phyloP scores from a whole-genome alignment of 2,329 filamentous ascomycete species.

The Cyphellophora europaea region DNA sequence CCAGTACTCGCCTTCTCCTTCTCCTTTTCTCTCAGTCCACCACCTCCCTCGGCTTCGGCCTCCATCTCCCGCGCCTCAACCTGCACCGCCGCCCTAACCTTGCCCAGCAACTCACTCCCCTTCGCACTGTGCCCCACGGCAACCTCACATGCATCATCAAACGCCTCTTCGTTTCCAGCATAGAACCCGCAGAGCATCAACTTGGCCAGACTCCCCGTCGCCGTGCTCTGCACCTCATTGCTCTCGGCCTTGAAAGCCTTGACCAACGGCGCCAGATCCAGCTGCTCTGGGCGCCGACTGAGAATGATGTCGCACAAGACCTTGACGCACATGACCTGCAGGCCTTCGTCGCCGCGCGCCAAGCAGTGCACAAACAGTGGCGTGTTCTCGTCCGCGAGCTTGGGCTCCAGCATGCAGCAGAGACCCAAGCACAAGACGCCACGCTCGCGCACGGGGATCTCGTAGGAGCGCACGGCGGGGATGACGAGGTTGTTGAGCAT shows the following conservation, averaged over 20 bases:
- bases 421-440: conserved; percentile 83
- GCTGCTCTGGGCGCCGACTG: conserved; percentile 57
- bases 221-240: conserved; percentile 37
- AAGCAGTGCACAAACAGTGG: conserved; percentile 94
- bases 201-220: conserved; percentile 38
- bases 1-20: no score
- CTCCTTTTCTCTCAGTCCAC: no score
- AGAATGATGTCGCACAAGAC: conserved; percentile 90
- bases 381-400: conserved; percentile 84
- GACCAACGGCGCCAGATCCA: conserved; percentile 63
- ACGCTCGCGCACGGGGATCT: conserved; percentile 83
- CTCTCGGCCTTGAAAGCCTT: conserved; percentile 48
- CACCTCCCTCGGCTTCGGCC: no score
- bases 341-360: conserved; percentile 76
- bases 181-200: conserved; percentile 35
- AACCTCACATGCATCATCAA: conserved; percentile 47
- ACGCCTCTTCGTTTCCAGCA: conserved; percentile 33
- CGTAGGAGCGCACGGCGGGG: conserved; percentile 85
- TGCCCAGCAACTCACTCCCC: conserved; percentile 35
- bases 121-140: conserved; percentile 31
- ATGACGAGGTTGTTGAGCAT: conserved; percentile 97
- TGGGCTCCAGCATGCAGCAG: conserved; percentile 81
- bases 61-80: conserved; percentile 43
- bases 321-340: conserved; percentile 84
- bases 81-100: conserved; percentile 37